Conservation (phyloP, 331 rosid species). For the Malus hybrid region DNA sequence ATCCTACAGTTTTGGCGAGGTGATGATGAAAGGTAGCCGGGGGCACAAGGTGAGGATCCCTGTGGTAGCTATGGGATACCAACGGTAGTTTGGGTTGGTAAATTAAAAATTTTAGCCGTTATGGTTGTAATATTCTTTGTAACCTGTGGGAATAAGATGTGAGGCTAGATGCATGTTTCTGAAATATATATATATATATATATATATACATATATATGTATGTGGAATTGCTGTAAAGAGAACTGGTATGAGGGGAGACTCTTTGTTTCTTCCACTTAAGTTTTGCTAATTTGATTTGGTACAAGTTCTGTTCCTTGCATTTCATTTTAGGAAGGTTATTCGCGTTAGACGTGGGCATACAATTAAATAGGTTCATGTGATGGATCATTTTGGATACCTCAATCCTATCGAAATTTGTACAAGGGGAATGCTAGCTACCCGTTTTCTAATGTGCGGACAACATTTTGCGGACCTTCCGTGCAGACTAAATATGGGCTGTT, state of each 20-base stretch:
- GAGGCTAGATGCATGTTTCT: constrained; percentile 26
- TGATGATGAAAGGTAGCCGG: constrained; percentile 82
- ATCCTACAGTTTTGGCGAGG: constrained; percentile 79
- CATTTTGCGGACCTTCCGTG: no score
- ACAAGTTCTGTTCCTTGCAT: not conserved
- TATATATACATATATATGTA: not conserved
- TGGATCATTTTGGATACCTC: not conserved
- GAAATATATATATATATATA: not conserved
- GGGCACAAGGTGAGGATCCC: constrained; percentile 97
- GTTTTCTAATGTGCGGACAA: no score
- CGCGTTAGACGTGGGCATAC: not conserved
- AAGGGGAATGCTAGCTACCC: no score
- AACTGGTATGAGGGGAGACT: constrained; percentile 9
- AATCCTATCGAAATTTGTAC: not conserved
- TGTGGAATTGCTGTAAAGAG: constrained; percentile 28
- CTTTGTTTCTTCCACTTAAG: constrained; percentile 26
- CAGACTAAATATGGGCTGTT: no score
- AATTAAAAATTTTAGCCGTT: constrained; percentile 15
- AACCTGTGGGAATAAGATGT: constrained; percentile 74
- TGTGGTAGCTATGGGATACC: constrained; percentile 79
- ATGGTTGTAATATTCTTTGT: constrained; percentile 92
- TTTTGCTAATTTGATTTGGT: constrained; percentile 24
- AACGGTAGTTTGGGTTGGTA: constrained; percentile 40
- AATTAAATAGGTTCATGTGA: not conserved
- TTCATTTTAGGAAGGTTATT: not conserved